Base-by-base conservation (phyloP, 23 red algal genomes). In the Gracilaria caudata region DNA sequence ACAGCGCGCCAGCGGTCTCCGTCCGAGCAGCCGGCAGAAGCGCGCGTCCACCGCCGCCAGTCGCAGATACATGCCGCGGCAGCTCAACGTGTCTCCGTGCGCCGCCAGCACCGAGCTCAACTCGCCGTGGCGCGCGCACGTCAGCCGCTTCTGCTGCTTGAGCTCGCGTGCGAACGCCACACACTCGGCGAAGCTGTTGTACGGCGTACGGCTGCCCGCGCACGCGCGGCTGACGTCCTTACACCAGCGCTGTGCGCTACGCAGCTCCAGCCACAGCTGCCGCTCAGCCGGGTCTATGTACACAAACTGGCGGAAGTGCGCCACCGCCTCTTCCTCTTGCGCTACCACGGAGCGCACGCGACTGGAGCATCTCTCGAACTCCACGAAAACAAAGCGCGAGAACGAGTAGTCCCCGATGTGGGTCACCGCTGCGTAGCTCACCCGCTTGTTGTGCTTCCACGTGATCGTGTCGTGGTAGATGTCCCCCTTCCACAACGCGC, bases 51-150 rank as follows among this genome's bases (percentile, higher is more conserved):
- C 40, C 12, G 20, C 30, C 28, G 82, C 82, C 43, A 73, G 44
- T 6, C 45, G 25, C 28, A 53, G 20, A 35, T 86, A 73, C 44
- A 29, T 23, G 2, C 44, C 39, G 29, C 82, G 82, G 45, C 82
- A 86, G 13, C 35, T 30, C 4, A 73, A 16, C 40, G 82, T 73
- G 82, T 86, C 47, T 4, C 82, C 82, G 32, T 86, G 82, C 17
- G 76, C 45, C 51, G 64, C 49, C 17, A 66, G 13, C 12, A 86
- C 37, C 11, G 82, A 75, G 40, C 77, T 45, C 51, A 38, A 25
- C 77, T 58, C 77, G 40, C 53, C 77, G 49, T 63, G 34, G 21
- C 32, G 53, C 20, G 77, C 56, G 51, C 77, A 80, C 19, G 77
- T 80, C 35, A 80, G 25, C 30, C 38, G 77, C 49, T 21, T 19